Conservation (phyloP, 495 filamentous ascomycete species). For the Thozetella sp. region DNA sequence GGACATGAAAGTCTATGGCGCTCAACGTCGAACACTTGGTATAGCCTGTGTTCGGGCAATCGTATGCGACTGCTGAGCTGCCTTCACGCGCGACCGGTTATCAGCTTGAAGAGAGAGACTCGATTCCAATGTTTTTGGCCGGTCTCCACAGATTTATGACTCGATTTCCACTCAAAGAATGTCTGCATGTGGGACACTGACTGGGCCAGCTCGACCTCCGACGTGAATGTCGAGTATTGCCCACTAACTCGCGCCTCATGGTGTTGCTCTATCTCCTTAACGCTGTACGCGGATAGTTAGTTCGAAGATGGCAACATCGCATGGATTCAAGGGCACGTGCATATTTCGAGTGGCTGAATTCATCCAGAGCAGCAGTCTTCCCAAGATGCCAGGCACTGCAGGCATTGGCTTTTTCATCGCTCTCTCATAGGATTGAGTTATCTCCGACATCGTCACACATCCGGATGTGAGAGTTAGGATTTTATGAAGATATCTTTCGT, state of each 20-base stretch:
- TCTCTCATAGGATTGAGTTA: constrained; percentile 17
- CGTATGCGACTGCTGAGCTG: not conserved
- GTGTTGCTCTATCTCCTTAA: constrained; percentile 20
- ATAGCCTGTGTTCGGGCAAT: too few relatives aligned
- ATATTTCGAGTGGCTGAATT: constrained; percentile 19
- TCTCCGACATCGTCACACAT: constrained; percentile 20
- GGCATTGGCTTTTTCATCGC: constrained; percentile 24
- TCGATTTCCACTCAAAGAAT: constrained; percentile 21
- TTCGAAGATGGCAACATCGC: not conserved
- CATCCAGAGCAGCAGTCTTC: constrained; percentile 15
- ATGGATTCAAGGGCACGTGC: constrained; percentile 6
- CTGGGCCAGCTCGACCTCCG: constrained; percentile 23
- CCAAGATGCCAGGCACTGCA: constrained; percentile 17
- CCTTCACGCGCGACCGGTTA: constrained; percentile 12
- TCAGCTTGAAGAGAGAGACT: constrained; percentile 14
- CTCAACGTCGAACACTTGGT: too few relatives aligned
- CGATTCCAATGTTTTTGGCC: constrained; percentile 14
- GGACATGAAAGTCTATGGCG: too few relatives aligned
- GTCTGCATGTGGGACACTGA: constrained; percentile 22
- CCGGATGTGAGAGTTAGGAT: constrained; percentile 21
- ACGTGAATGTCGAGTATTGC: constrained; percentile 12
- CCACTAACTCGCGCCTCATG: constrained; percentile 17
- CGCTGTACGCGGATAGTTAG: constrained; percentile 4
- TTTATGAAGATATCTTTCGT: constrained; percentile 22
- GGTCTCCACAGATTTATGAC: not conserved